Base-by-base conservation (phyloP, 805 yeast species). In the Tetrapisispora arboricola region DNA sequence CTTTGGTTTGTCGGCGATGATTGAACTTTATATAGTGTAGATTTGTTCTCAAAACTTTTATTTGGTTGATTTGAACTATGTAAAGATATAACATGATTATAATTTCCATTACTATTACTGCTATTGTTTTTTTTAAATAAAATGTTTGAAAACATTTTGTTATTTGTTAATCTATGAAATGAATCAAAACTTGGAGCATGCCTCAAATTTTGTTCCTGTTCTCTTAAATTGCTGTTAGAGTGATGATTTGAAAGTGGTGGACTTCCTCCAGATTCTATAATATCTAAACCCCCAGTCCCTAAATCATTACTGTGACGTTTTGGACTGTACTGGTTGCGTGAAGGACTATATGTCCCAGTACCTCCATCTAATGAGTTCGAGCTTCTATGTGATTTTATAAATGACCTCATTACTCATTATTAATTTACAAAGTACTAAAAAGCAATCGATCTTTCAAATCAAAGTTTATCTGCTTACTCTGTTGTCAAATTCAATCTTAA, bases 371-470 rank as follows among this genome's bases (percentile, higher is more conserved):
- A 47, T 1, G 68, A 61, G 17, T 56, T 56, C 5, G 67, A 63
- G 35, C 59, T 55, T 28, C 58, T 55, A 42, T 65, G 68, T 6
- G 70, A 53, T 41, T 62, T 65, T 32, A 66, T 66, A 47, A 66
- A 64, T 3, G 70, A 62, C 31, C 64, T 51, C 70, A 65, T 65
- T 1, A 4, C n/a, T 32, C 13, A 32, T 32, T n/a, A n/a, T n/a
- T n/a, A n/a, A n/a, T n/a, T n/a, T n/a, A n/a, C n/a, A n/a, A n/a
- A n/a, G n/a, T n/a, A n/a, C n/a, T n/a, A n/a, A n/a, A n/a, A n/a
- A n/a, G n/a, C n/a, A n/a, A n/a, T n/a, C n/a, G n/a, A n/a, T n/a
- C n/a, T n/a, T n/a, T n/a, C n/a, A n/a, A n/a, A n/a, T n/a, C n/a
- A n/a, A n/a, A n/a, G n/a, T n/a, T n/a, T n/a, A n/a, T n/a, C n/a